Conservation (phyloP, 352 stramenopile genomes). For the Globisporangium irregulare region DNA sequence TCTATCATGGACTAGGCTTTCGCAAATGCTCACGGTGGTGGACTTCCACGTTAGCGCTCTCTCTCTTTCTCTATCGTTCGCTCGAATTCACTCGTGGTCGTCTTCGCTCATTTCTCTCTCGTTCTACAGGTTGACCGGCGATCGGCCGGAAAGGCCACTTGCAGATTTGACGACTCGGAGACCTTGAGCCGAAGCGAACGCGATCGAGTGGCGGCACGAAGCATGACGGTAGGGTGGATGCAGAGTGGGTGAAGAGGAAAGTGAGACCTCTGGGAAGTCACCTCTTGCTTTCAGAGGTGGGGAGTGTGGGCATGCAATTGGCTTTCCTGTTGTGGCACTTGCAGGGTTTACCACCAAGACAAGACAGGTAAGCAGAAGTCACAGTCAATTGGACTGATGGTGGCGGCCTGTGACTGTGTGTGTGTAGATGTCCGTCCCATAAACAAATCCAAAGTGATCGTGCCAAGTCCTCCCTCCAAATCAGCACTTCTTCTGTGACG, state of each 20-base stretch:
- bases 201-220: neutral
- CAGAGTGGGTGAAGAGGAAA: neutral
- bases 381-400: no score
- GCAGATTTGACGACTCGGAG: neutral
- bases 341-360: no score
- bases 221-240: neutral
- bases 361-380: no score
- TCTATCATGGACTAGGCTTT: no score
- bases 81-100: neutral
- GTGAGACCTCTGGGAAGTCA: neutral
- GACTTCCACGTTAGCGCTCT: neutral
- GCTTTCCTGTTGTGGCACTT: no score
- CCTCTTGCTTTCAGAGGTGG: neutral
- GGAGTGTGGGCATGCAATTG: no score
- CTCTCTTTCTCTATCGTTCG: neutral
- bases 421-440: neutral
- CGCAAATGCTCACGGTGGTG: neutral
- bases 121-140: neutral
- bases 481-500: neutral
- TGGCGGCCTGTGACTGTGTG: neutral
- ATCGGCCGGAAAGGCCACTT: neutral
- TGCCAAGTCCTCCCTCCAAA: neutral
- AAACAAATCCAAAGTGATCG: no score
- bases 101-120: neutral
- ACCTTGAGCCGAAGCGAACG: neutral